A percentile compares a stretch with the other conserved stretches of the same genome.
Evolutionary conservation across 2,329 filamentous ascomycete genomes (phyloP).

Genomic region (Sarocladium kiliense): DNA sequence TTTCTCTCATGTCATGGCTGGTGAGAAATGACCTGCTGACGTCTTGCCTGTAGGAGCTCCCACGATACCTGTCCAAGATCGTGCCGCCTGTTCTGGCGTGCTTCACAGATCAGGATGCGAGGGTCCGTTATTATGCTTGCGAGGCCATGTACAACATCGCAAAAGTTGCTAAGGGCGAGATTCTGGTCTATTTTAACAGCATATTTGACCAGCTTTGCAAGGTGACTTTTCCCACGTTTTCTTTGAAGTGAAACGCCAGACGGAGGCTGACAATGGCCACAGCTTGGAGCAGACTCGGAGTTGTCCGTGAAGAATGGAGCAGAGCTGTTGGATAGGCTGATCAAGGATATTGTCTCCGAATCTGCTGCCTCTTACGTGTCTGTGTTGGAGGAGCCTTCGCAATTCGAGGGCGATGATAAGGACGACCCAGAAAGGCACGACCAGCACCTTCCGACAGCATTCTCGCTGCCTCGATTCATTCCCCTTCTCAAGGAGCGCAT

Average conservation of each 20-base stretch:
- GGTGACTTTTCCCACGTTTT: constrained; percentile 40
- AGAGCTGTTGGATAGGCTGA: constrained; percentile 85
- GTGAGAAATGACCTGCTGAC: background rate
- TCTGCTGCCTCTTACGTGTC: constrained; percentile 94
- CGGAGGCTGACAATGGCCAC: constrained; percentile 10
- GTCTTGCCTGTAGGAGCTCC: constrained; percentile 62
- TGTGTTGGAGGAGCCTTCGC: constrained; percentile 61
- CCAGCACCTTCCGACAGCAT: constrained; percentile 68
- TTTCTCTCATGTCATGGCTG: constrained; percentile 15
- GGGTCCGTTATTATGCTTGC: constrained; percentile 96
- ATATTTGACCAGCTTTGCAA: constrained; percentile 98
- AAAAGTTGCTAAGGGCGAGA: constrained; percentile 97
- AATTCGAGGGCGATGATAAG: constrained; percentile 40
- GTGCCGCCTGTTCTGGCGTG: constrained; percentile 95
- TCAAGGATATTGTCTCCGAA: constrained; percentile 95
- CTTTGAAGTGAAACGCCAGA: background rate
- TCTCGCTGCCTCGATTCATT: constrained; percentile 86
- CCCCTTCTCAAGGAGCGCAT: constrained; percentile 92
- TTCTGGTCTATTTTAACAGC: constrained; percentile 94
- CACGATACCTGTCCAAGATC: constrained; percentile 86
- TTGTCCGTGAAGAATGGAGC: constrained; percentile 97
- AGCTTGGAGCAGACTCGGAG: constrained; percentile 95
- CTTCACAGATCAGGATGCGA: constrained; percentile 96
- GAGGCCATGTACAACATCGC: constrained; percentile 99
- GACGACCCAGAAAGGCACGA: constrained; percentile 32